Percentiles rank a stretch among this genome's conserved stretches.
These are phyloP conservation scores for Salinomyces thailandicus DNA, from an alignment of 2,329 filamentous ascomycete genomes.

Conservation along the genomic window DNA sequence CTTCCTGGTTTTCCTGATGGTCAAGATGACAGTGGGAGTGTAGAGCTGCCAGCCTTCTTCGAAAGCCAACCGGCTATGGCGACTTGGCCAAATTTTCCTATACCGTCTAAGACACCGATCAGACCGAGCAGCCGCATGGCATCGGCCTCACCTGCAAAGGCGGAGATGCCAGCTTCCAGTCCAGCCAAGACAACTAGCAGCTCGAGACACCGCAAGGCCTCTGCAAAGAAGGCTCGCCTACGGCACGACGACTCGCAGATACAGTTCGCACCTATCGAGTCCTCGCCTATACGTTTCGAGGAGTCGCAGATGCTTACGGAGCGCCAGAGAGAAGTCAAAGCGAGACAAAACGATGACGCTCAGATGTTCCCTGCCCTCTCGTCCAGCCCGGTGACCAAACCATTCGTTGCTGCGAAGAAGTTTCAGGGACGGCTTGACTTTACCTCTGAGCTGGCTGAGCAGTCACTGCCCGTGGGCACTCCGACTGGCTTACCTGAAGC, in stretches of 20 bases:
- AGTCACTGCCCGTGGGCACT: constrained; percentile 26
- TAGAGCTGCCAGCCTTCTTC: constrained; percentile 17
- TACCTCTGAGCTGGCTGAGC: constrained; percentile 8
- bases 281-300: constrained; percentile 37
- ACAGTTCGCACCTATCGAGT: constrained; percentile 59
- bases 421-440: constrained; percentile 21
- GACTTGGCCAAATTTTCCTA: not conserved
- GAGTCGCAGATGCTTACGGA: constrained; percentile 71
- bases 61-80: constrained; percentile 10
- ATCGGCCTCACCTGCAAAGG: no score
- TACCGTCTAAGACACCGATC: no score
- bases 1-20: constrained; percentile 39
- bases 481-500: constrained; percentile 31
- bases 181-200: not conserved
- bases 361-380: constrained; percentile 58
- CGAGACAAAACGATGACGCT: constrained; percentile 55
- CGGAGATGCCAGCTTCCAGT: no score
- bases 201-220: not conserved
- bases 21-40: constrained; percentile 28
- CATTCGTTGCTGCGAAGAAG: constrained; percentile 15
- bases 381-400: constrained; percentile 38
- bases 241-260: constrained; percentile 78
- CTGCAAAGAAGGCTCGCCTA: constrained; percentile 40
- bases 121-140: no score
- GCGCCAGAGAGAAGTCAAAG: constrained; percentile 64